Evolutionary conservation across 441 rosid species (phyloP), one percentile per base, ranked within the genome.

Genomic region (Gossypium gossypioides): DNA sequence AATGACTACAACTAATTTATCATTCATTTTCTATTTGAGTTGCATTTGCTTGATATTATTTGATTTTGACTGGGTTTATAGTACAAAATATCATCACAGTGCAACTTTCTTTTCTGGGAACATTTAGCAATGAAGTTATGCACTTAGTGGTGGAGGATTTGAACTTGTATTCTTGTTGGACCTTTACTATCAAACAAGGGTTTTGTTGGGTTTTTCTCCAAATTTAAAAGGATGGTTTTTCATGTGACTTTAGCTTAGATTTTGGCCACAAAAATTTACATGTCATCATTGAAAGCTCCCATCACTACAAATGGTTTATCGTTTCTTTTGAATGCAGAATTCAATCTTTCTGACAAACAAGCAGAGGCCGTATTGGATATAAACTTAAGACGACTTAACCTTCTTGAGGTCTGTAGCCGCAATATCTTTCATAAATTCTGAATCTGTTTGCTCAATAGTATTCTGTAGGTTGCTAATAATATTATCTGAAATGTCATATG

Each of bases 311-410:
- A 13, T 44, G 6, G 4, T 44, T 37, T 8, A 12, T 22, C 16
- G 25, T 22, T 51, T 19, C 42, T 19, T 37, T 18, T 76, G 58
- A 48, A 68, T 78, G 74, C 85, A 94, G 96, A 81, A 75, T 91
- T 84, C 79, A 77, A 79, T 75, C 87, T 94, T 56, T 94, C 97
- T 68, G 94, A 83, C 74, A 92, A 89, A 75, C 97, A 94, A 86
- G 96, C 96, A 72, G 94, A 94, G 12, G 97, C 97, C 65, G 78
- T 94, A 74, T 79, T 94, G 78, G 97, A 88, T 81, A 94, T 94
- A 67, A 90, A 83, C 80, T 84, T 94, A 63, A 80, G 97, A 83
- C 81, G 97, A 72, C 84, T 94, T 68, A 86, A 82, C 75, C 85
- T 83, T 77, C 97, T 92, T 70, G 99, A 94, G 99, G 97, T 92